Evolutionary conservation across 805 yeast species (phyloP), one percentile per base, ranked within the genome.

Genomic region (Pichia sporocuriosa): DNA sequence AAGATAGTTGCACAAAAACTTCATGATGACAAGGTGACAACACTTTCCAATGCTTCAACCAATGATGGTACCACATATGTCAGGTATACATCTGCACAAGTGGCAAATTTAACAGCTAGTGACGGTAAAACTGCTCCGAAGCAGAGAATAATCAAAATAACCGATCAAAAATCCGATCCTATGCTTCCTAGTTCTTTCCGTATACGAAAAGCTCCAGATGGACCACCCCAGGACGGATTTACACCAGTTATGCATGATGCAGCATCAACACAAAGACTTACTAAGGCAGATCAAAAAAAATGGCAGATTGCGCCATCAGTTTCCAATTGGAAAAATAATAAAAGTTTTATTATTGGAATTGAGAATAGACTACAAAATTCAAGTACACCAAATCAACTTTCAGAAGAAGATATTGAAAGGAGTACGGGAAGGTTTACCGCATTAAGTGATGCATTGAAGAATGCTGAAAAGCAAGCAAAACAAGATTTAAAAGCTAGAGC

Each of bases 261-360:
- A n/a, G 39, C 52, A 3, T 31, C 17, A n/a, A 69, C 77, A 6
- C 76, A 75, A 19, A 66, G 71, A 53, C 58, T 82, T 16, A 74
- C 88, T 0, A 75, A 76, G 22, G 85, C 81, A 50, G 95, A 88
- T 40, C 84, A 79, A 48, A 77, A 74, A 22, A 72, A 75, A 46
- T 90, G 97, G 96, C 71, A 73, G 36, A 87, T 93, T 24, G 97
- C 97, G 0, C 80, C 95, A 0, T 86, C 94, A 1, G 75, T 90
- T 0, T 90, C 97, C 1, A 87, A 86, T 59, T 93, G 97, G 97
- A 89, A 88, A 60, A 93, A 93, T 59, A 85, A 89, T 15, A 83
- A 84, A 51, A 97, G 97, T 1, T 86, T 79, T 56, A 79, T 95
- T 1, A 80, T 89, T 34, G 78, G 83, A 1, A 61, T 89, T 31